These are phyloP conservation scores for Lasiosphaeris hirsuta DNA, from an alignment of 495 filamentous ascomycete species.

Conservation along the genomic window DNA sequence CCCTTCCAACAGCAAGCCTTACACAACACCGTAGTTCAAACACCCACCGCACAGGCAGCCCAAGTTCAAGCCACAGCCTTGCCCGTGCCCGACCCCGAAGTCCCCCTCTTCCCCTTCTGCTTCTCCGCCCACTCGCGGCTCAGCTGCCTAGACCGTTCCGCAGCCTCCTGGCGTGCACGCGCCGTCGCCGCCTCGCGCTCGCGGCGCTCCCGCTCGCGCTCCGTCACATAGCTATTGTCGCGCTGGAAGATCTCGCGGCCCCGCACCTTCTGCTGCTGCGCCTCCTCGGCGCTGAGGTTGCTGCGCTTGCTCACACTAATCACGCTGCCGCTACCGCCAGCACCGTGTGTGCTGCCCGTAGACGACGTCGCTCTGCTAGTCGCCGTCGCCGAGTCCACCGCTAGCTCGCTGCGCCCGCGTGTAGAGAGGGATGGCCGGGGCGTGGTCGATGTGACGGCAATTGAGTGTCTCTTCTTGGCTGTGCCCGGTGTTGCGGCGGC, in stretches of 20 bases:
- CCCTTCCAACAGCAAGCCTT: no score
- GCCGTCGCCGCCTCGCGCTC: conserved; percentile 56
- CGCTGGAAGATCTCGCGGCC: conserved; percentile 62
- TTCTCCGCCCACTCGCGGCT: conserved; percentile 70
- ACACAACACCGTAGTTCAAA: no score
- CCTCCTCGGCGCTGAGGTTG: conserved; percentile 47
- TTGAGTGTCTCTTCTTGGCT: conserved; percentile 21
- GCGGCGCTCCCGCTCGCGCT: conserved; percentile 49
- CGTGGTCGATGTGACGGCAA: background rate
- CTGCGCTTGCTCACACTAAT: conserved; percentile 34
- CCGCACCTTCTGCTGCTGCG: conserved; percentile 48
- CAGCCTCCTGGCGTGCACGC: conserved; percentile 58
- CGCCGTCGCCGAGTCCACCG: conserved; percentile 9
- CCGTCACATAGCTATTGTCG: conserved; percentile 46
- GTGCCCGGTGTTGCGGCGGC: conserved; percentile 6
- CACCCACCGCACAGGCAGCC: no score
- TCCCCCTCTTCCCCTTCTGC: conserved; percentile 43
- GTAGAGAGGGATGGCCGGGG: background rate
- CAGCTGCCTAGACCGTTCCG: conserved; percentile 59
- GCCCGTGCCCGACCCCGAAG: background rate
- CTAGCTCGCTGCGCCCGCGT: conserved; percentile 19
- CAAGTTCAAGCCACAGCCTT: background rate
- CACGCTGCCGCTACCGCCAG: conserved; percentile 9
- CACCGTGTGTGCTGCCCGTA: conserved; percentile 32
- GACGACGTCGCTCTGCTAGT: conserved; percentile 36